phyloP scores from a whole-genome alignment of 2,329 filamentous ascomycete species.

The Byssothecium circinans region DNA sequence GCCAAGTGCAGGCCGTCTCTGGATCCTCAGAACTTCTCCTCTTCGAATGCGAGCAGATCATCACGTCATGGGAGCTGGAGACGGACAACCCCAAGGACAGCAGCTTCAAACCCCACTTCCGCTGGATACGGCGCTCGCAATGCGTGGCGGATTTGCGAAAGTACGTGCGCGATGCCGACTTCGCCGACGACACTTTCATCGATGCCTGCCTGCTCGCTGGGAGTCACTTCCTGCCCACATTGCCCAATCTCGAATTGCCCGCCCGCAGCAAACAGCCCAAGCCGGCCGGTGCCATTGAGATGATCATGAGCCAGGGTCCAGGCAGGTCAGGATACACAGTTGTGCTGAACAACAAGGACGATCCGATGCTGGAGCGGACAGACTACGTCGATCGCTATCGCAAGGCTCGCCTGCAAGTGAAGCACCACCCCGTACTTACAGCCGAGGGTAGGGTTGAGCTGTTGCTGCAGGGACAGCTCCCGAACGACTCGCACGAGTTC shows the following conservation, averaged over 20 bases:
- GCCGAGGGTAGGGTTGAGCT: conserved; percentile 76
- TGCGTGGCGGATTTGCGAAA: conserved; percentile 67
- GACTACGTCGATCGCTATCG: conserved; percentile 85
- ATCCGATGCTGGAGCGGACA: conserved; percentile 69
- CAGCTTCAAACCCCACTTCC: too few species aligned
- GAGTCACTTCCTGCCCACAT: conserved; percentile 75
- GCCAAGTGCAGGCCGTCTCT: conserved; percentile 70
- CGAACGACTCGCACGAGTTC: conserved; percentile 84
- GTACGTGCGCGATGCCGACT: conserved; percentile 43
- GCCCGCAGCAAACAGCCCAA: conserved; percentile 59
- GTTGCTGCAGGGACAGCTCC: conserved; percentile 71
- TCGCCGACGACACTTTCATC: conserved; percentile 73
- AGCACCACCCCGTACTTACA: conserved; percentile 83
- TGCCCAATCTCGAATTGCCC: conserved; percentile 71
- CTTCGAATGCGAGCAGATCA: conserved; percentile 77
- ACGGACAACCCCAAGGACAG: too few species aligned
- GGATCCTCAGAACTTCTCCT: conserved; percentile 83
- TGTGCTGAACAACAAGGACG: conserved; percentile 78
- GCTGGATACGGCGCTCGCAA: conserved; percentile 64
- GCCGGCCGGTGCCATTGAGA: conserved; percentile 75
- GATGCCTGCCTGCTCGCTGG: conserved; percentile 84
- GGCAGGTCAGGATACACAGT: conserved; percentile 68
- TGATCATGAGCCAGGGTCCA: conserved; percentile 64
- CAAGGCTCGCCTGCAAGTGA: conserved; percentile 80
- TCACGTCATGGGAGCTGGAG: conserved; percentile 71